These are phyloP conservation scores for Scheffersomyces stipitis DNA, from an alignment of 805 yeast species.

Conservation along the genomic window DNA sequence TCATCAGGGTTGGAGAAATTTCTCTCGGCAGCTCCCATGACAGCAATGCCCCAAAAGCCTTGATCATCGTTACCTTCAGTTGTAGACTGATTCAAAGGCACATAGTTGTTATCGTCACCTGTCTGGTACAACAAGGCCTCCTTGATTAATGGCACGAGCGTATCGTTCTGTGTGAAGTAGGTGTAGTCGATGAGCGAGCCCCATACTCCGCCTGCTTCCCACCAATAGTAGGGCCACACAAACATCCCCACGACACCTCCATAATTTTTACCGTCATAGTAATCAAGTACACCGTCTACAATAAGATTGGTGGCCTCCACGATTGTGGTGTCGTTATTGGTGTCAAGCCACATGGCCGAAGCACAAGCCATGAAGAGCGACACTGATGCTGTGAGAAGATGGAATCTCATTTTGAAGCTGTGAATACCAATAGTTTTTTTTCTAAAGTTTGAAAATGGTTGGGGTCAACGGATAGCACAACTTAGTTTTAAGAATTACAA, in stretches of 20 bases:
- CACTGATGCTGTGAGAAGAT: too few relatives aligned
- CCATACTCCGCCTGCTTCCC: conserved; percentile 98
- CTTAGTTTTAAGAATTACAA: too few relatives aligned
- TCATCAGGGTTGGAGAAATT: conserved; percentile 63
- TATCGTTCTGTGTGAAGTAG: conserved; percentile 65
- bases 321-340: conserved; percentile 45
- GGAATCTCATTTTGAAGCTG: too few relatives aligned
- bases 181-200: conserved; percentile 82
- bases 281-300: conserved; percentile 74
- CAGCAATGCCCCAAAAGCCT: conserved; percentile 95
- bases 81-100: conserved; percentile 84
- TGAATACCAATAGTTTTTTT: too few relatives aligned
- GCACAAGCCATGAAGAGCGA: too few relatives aligned
- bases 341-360: conserved; percentile 34
- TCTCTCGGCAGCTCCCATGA: conserved; percentile 87
- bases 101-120: conserved; percentile 65
- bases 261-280: conserved; percentile 63
- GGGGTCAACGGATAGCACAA: too few relatives aligned
- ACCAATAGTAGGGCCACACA: conserved; percentile 91
- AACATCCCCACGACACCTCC: conserved; percentile 91
- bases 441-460: too few relatives aligned
- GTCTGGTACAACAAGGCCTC: conserved; percentile 71
- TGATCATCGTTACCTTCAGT: conserved; percentile 98
- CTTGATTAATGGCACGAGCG: conserved; percentile 58
- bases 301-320: conserved; percentile 57